Evolutionary conservation across 495 filamentous ascomycete genomes (phyloP).

Genomic region (Pyrenula aspistea): DNA sequence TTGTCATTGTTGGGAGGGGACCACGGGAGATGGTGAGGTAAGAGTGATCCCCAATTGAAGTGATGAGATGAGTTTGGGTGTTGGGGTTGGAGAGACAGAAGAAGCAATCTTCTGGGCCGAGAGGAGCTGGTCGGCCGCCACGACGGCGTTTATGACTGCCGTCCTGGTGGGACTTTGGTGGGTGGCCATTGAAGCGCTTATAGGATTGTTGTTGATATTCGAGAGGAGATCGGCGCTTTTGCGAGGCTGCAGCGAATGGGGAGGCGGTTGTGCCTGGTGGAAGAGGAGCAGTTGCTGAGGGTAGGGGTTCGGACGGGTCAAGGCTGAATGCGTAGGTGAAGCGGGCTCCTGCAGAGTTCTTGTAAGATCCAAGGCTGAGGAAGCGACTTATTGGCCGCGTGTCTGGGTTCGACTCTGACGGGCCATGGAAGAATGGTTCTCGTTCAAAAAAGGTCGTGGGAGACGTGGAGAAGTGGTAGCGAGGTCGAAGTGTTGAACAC

Average conservation of each 20-base stretch:
- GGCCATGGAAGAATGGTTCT: constrained; percentile 78
- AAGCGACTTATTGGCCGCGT: constrained; percentile 64
- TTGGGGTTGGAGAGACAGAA: constrained; percentile 85
- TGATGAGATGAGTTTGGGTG: constrained; percentile 75
- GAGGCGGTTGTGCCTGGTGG: constrained; percentile 60
- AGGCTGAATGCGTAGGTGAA: constrained; percentile 84
- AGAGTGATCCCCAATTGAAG: constrained; percentile 68
- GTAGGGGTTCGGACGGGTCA: constrained; percentile 44
- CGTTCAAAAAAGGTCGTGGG: constrained; percentile 68
- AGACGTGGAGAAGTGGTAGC: constrained; percentile 76
- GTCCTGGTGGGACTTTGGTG: constrained; percentile 1
- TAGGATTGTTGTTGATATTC: constrained; percentile 38
- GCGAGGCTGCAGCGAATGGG: constrained; percentile 42
- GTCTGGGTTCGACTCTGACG: constrained; percentile 38
- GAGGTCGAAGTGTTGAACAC: constrained; percentile 61
- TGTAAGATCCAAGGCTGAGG: constrained; percentile 69
- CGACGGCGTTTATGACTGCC: constrained; percentile 35
- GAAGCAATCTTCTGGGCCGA: constrained; percentile 73
- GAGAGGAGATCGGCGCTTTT: constrained; percentile 46
- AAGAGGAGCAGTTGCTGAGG: constrained; percentile 22
- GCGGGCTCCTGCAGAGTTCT: constrained; percentile 63
- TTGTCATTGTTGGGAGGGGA: constrained; percentile 56
- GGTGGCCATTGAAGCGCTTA: constrained; percentile 41
- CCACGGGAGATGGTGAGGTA: constrained; percentile 92
- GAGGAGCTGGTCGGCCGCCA: constrained; percentile 43